phyloP scores from a whole-genome alignment of 2,329 filamentous ascomycete genomes.

The Ceratocystis eucalypticola region DNA sequence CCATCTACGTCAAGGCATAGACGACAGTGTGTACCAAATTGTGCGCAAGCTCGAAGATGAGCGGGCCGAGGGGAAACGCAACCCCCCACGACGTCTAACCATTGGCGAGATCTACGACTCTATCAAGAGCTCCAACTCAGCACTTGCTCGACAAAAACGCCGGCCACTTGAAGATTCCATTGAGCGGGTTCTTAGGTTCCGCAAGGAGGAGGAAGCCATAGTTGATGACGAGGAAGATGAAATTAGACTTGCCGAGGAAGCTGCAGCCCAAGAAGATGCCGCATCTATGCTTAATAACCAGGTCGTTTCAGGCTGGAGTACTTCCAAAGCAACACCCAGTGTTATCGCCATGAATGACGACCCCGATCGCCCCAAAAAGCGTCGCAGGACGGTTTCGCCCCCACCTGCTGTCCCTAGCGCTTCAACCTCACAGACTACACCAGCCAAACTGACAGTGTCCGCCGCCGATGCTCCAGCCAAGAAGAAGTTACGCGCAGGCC shows the following conservation, averaged over 20 bases:
- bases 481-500: slow-evolving; percentile 26
- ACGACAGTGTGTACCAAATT: slow-evolving; percentile 65
- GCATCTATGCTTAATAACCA: slow-evolving; percentile 31
- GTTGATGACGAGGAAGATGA: slow-evolving; percentile 35
- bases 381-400: slow-evolving; percentile 17
- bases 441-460: slow-evolving; percentile 10
- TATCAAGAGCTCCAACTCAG: slow-evolving; percentile 77
- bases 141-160: slow-evolving; percentile 69
- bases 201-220: slow-evolving; percentile 48
- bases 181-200: slow-evolving; percentile 61
- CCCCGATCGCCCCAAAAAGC: slow-evolving; percentile 26
- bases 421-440: slow-evolving; percentile 1
- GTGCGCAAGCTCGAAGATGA: slow-evolving; percentile 64
- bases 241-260: slow-evolving; percentile 19
- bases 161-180: slow-evolving; percentile 72
- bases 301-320: slow-evolving; percentile 31
- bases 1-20: slow-evolving; percentile 40
- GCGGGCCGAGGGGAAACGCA: slow-evolving; percentile 31
- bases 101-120: slow-evolving; percentile 57
- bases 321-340: slow-evolving; percentile 16
- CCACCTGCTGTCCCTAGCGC: slow-evolving; percentile 14
- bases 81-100: slow-evolving; percentile 31
- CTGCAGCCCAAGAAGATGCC: slow-evolving; percentile 21
- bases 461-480: slow-evolving; percentile 17
- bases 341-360: slow-evolving; percentile 24